Base-by-base conservation (phyloP, 1,284 basidiomycete genomes). In the Malassezia arunalokei region DNA sequence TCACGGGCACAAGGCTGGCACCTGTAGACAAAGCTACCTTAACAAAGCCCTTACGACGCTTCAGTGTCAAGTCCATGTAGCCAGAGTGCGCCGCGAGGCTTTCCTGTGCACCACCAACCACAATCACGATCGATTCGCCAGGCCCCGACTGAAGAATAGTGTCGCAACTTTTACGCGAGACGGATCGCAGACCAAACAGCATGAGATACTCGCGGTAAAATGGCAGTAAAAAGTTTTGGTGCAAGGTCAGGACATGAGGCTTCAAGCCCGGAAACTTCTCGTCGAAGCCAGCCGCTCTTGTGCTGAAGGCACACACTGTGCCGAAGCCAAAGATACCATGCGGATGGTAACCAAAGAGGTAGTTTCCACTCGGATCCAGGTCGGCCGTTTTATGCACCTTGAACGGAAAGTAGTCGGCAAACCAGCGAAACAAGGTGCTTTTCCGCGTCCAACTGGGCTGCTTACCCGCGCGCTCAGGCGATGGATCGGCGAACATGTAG, bases 81-180 rank as follows among this genome's bases (percentile, higher is more conserved):
- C 92, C 94, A 0, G 92, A 94, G 64, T 83, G 86, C 6, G 92
- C 92, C 62, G 82, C 85, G 64, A 99, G 75, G 69, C 85, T 88
- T 77, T 98, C 94, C 6, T 90, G 84, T 0, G 94, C 94, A 11
- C 92, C 94, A 2, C 92, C 92, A 0, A 99, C 85, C 1, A 99
- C 92, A 56, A 99, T 98, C 2, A 86, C 86, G 65, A 95, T 90
- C 0, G 87, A 82, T 31, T 69, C 74, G 5, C 79, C 79, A 1
- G 71, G 69, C 2, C 75, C 74, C 60, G 60, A 55, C 1, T 46
- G 32, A 79, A 99, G 78, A 52, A 96, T 92, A 68, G 87, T 87
- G 42, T 84, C 83, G 75, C 92, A 99, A 1, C 87, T 86, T 44
- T 79, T 75, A 73, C 87, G 91, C 62, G 86, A 87, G 15, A 99